phyloP scores from a whole-genome alignment of 306 rosid genomes.

The Quercus dentata region DNA sequence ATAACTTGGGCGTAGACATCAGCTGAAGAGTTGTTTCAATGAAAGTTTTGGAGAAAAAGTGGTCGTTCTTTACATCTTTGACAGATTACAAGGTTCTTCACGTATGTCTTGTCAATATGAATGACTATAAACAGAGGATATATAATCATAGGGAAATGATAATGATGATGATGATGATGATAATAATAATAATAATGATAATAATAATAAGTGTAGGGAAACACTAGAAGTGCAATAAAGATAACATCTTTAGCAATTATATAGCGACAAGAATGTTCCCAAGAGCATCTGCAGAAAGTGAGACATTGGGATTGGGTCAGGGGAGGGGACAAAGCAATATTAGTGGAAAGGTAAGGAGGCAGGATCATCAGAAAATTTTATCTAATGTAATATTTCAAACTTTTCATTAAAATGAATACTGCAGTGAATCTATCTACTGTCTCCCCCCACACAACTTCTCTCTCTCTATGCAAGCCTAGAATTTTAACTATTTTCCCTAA shows the following conservation, averaged over 20 bases:
- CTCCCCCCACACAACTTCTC: background rate
- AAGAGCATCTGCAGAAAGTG: conserved; percentile 24
- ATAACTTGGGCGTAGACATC: conserved; percentile 3
- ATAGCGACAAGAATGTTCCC: conserved; percentile 3
- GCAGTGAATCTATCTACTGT: conserved; percentile 7
- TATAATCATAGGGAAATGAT: conserved; percentile 8
- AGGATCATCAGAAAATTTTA: conserved; percentile 12
- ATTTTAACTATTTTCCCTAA: background rate
- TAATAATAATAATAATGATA: too few species aligned
- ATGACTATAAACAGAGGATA: conserved; percentile 2
- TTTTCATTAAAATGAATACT: background rate
- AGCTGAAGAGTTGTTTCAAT: background rate
- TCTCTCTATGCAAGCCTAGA: background rate
- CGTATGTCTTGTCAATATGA: conserved; percentile 3
- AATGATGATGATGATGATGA: too few species aligned
- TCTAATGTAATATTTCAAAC: conserved; percentile 1
- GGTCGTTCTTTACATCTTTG: conserved; percentile 22
- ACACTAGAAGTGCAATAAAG: background rate
- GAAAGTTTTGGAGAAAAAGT: conserved; percentile 14
- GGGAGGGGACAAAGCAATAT: conserved; percentile 1
- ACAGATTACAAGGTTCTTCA: conserved; percentile 16
- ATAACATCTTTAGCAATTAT: conserved; percentile 8
- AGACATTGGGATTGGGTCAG: conserved; percentile 33
- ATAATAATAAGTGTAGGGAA: background rate
- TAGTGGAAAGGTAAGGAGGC: conserved; percentile 18